Percentiles rank a stretch among this genome's conserved stretches.
Conservation (phyloP, 139 green algal genomes). For the Deuterostichococcus epilithicus region DNA sequence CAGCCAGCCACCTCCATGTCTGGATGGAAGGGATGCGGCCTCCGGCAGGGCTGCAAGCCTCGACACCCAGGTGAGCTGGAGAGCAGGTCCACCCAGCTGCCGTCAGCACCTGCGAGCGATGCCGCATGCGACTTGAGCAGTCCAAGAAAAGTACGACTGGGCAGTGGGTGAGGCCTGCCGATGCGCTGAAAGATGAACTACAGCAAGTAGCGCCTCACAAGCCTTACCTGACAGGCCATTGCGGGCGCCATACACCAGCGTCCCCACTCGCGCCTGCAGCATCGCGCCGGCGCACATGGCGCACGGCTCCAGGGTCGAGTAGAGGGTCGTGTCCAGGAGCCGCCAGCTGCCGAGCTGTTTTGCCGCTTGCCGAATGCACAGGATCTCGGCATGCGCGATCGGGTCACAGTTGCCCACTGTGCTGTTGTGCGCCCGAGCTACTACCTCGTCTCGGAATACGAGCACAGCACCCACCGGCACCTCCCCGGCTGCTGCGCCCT, state of each 20-base stretch:
- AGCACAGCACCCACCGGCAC: slow-evolving; percentile 83
- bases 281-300: slow-evolving; percentile 93
- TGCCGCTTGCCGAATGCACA: slow-evolving; percentile 49
- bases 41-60: not conserved
- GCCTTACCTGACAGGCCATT: slow-evolving; percentile 69
- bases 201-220: too few relatives aligned
- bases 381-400: slow-evolving; percentile 84
- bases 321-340: slow-evolving; percentile 75
- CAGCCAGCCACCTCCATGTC: slow-evolving; percentile 17
- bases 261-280: slow-evolving; percentile 70
- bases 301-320: slow-evolving; percentile 92
- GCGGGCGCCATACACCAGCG: slow-evolving; percentile 81
- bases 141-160: not conserved
- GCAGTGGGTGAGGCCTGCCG: not conserved
- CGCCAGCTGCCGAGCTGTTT: slow-evolving; percentile 50
- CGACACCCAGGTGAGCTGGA: not conserved
- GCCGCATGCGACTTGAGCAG: too few relatives aligned
- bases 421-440: slow-evolving; percentile 60
- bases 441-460: slow-evolving; percentile 36
- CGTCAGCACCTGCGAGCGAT: slow-evolving; percentile 51
- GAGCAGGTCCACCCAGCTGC: slow-evolving; percentile 82
- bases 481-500: slow-evolving; percentile 48
- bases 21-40: slow-evolving; percentile 62
- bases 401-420: slow-evolving; percentile 51
- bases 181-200: not conserved